Base-by-base conservation (phyloP, 2,329 filamentous ascomycete genomes). In the Monosporascus sp. region DNA sequence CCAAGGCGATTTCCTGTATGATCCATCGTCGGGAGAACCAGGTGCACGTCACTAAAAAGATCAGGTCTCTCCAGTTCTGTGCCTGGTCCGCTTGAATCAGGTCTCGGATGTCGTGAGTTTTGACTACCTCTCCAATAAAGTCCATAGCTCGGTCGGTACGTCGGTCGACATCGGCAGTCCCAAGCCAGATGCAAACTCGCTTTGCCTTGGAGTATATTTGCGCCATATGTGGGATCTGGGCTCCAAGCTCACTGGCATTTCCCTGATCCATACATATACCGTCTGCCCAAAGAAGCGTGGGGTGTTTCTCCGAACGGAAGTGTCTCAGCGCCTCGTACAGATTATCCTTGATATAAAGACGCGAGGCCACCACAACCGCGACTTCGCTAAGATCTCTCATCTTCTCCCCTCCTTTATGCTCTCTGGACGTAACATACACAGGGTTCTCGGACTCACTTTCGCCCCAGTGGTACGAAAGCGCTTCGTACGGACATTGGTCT, bases 11-110 rank as follows among this genome's bases (percentile, higher is more conserved):
- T 35, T 57, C 55, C 35, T 57, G 55, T 11, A 57, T 49, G 4
- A 57, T 49, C 55, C 55, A 57, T 20, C 55, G 55, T 15, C 55
- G 53, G 17, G 50, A 55, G 18, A 57, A 55, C 55, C 55, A 57
- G 14, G 41, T 35, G 25, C n/a, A 39, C 9, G 25, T 36, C 46
- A 54, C 50, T 8, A 56, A 22, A 7, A 46, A 48, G 18, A 49
- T 24, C 14, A 56, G 54, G 24, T 46, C 49, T 7, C 35, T 43
- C 54, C 52, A 56, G 8, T 48, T 50, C 15, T 50, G 20, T 7
- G 22, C 37, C 6, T 38, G 17, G 3, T 41, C 27, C 6, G 45
- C 27, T 20, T n/a, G 27, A 39, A 43, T 43, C 8, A 38, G 15
- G n/a, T 22, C 17, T 8, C 51, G 44, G 5, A 49, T 22, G 15